Percentiles rank a stretch among this genome's conserved stretches.
Evolutionary conservation across 2,329 filamentous ascomycete genomes (phyloP).

Genomic region (Sordariomycetes sp.): DNA sequence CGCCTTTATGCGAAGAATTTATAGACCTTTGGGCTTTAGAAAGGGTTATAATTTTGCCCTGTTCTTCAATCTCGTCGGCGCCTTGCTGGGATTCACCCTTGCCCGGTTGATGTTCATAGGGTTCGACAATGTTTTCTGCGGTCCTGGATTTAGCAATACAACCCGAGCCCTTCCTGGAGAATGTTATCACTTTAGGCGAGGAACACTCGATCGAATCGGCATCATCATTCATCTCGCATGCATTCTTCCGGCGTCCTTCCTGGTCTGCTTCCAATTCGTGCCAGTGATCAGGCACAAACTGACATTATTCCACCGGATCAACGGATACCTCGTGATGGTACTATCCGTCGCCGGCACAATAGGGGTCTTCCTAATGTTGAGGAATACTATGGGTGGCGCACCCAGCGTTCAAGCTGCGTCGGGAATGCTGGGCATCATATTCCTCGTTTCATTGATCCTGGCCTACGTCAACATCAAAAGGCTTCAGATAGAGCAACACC

Average conservation of each 20-base stretch:
- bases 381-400: slow-evolving; percentile 43
- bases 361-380: slow-evolving; percentile 43
- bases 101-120: slow-evolving; percentile 38
- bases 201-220: slow-evolving; percentile 20
- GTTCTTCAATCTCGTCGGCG: slow-evolving; percentile 34
- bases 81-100: slow-evolving; percentile 36
- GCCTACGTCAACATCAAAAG: slow-evolving; percentile 48
- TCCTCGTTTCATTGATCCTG: slow-evolving; percentile 30
- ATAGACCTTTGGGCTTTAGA: not conserved
- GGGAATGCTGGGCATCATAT: slow-evolving; percentile 33
- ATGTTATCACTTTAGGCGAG: slow-evolving; percentile 23
- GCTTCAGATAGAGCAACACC: slow-evolving; percentile 53
- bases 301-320: slow-evolving; percentile 48
- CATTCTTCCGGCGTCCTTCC: slow-evolving; percentile 34
- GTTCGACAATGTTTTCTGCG: slow-evolving; percentile 10
- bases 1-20: not conserved
- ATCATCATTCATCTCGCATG: slow-evolving; percentile 35
- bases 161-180: slow-evolving; percentile 9
- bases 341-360: slow-evolving; percentile 35
- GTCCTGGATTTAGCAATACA: slow-evolving; percentile 18
- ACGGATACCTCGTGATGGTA: slow-evolving; percentile 44
- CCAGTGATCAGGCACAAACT: slow-evolving; percentile 35
- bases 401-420: slow-evolving; percentile 36
- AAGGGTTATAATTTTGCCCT: not conserved
- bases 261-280: slow-evolving; percentile 38